Evolutionary conservation across 2,329 filamentous ascomycete species (phyloP).

Genomic region (Alternaria sp.): DNA sequence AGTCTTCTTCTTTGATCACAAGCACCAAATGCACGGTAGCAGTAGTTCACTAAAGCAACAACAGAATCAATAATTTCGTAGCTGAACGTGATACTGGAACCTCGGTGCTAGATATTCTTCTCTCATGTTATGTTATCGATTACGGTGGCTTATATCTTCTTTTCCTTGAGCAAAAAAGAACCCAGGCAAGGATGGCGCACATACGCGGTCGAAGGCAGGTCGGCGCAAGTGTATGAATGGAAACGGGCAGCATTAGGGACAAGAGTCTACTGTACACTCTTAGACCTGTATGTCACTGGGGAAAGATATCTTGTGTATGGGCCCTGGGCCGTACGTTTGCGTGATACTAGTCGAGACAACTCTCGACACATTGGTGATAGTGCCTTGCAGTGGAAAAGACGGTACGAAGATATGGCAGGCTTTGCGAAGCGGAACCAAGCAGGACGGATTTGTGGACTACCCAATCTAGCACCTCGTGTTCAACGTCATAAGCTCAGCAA

Average conservation of each 20-base stretch:
- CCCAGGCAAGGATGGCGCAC: not conserved
- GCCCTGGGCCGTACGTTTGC: no score
- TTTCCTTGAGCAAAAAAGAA: no score
- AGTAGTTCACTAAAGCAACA: no score
- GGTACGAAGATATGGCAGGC: no score
- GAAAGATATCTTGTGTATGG: not conserved
- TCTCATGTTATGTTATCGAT: not conserved
- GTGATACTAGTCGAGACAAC: no score
- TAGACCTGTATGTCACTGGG: not conserved
- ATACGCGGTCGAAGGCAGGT: not conserved
- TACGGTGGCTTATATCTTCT: not conserved
- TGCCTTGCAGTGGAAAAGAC: no score
- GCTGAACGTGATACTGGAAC: not conserved
- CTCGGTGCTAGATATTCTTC: not conserved
- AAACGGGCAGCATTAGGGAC: not conserved
- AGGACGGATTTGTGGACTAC: no score
- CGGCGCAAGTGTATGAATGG: not conserved
- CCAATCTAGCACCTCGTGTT: no score
- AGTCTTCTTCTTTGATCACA: not conserved
- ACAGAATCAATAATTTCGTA: not conserved
- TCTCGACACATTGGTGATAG: no score
- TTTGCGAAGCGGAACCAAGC: no score
- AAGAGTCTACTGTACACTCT: not conserved
- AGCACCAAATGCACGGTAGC: not conserved
- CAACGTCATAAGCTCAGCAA: no score